phyloP scores from a whole-genome alignment of 352 stramenopile genomes.

The Globisporangium canariense region DNA sequence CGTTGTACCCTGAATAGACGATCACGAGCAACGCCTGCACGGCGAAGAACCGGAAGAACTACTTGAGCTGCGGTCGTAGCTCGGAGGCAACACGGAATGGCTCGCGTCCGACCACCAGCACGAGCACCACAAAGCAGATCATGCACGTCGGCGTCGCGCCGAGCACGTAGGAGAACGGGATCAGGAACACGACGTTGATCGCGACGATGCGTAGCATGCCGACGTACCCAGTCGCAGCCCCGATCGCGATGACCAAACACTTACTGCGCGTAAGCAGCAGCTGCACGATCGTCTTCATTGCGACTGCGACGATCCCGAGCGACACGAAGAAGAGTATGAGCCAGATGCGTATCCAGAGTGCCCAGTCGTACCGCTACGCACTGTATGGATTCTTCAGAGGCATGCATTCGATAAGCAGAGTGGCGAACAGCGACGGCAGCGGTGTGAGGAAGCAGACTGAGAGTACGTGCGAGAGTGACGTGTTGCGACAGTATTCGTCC shows the following conservation, averaged over 20 bases:
- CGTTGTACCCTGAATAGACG: constrained; percentile 22
- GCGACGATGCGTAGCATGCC: neutral
- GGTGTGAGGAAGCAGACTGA: constrained; percentile 23
- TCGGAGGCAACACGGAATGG: constrained; percentile 7
- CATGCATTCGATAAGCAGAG: constrained; percentile 23
- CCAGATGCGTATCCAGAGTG: constrained; percentile 25
- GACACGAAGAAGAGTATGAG: constrained; percentile 11
- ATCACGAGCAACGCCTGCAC: constrained; percentile 16
- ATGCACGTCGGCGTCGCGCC: constrained; percentile 1
- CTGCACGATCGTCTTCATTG: constrained; percentile 5
- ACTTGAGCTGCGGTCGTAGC: constrained; percentile 4
- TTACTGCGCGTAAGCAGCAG: constrained; percentile 1
- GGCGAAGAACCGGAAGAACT: constrained; percentile 11
- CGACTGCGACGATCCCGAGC: constrained; percentile 2
- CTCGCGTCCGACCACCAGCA: constrained; percentile 11
- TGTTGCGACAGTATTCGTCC: constrained; percentile 23
- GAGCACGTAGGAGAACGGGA: constrained; percentile 31
- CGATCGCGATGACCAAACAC: neutral
- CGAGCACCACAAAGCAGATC: constrained; percentile 6
- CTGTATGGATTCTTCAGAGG: constrained; percentile 24
- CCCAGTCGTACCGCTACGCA: constrained; percentile 19
- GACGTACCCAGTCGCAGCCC: neutral
- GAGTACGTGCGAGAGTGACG: constrained; percentile 14
- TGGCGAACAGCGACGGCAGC: constrained; percentile 17
- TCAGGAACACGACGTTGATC: constrained; percentile 18